These are phyloP conservation scores for Xylaria acuta DNA, from an alignment of 495 filamentous ascomycete species.

Conservation along the genomic window DNA sequence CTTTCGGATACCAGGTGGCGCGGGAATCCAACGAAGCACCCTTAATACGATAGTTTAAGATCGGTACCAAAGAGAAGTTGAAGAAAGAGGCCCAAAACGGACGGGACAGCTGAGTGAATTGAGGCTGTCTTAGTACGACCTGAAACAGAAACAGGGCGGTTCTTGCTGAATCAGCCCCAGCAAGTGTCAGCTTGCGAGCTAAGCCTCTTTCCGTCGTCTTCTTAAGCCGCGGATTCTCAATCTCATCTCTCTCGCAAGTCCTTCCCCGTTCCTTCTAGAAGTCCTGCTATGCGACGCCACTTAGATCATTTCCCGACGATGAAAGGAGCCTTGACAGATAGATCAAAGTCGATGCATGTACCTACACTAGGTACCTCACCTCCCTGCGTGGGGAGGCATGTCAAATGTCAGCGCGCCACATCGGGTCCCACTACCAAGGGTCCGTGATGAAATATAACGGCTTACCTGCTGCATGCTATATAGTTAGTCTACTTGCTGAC, in stretches of 20 bases:
- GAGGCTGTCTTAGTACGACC: conserved; percentile 27
- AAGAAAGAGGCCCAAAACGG: not conserved
- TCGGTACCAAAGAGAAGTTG: not conserved
- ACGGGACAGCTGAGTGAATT: conserved; percentile 9
- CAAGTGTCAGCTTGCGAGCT: conserved; percentile 23
- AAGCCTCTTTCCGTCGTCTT: conserved; percentile 14
- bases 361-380: no score
- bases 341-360: conserved; percentile 4
- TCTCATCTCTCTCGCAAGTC: not conserved
- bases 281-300: conserved; percentile 16
- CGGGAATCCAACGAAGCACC: not conserved
- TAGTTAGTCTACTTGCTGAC: not conserved
- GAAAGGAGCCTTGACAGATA: not conserved
- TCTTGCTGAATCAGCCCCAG: conserved; percentile 22
- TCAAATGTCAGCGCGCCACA: conserved; percentile 10
- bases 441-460: not conserved
- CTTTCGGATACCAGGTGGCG: not conserved
- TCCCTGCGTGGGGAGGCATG: not conserved
- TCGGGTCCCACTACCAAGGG: not conserved
- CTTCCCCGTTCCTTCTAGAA: conserved; percentile 27
- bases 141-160: conserved; percentile 29
- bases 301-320: conserved; percentile 14
- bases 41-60: not conserved
- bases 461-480: not conserved
- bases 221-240: not conserved